These are phyloP conservation scores for Huiozyma naganishii DNA, from an alignment of 805 yeast species.

Conservation along the genomic window DNA sequence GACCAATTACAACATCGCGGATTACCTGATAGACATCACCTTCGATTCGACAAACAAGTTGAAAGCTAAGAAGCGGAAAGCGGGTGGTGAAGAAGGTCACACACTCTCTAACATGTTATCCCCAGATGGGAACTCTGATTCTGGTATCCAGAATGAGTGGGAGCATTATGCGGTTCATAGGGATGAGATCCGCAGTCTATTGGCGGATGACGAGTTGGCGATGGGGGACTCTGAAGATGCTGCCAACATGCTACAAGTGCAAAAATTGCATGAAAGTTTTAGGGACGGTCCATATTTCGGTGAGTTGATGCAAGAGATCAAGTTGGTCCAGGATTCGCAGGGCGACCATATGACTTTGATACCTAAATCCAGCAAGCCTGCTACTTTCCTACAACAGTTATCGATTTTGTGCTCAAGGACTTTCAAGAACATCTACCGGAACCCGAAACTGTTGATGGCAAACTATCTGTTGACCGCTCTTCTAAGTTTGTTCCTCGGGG, in stretches of 20 bases:
- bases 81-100: background rate
- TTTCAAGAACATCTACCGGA: slow-evolving; percentile 84
- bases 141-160: slow-evolving; percentile 62
- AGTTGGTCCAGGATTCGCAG: slow-evolving; percentile 5
- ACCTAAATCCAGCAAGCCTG: slow-evolving; percentile 21
- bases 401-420: slow-evolving; percentile 73
- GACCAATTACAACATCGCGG: slow-evolving; percentile 85
- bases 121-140: background rate
- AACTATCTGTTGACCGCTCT: slow-evolving; percentile 70
- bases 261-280: slow-evolving; percentile 22
- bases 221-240: slow-evolving; percentile 4
- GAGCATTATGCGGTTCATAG: slow-evolving; percentile 75
- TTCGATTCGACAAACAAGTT: slow-evolving; percentile 33
- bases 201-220: slow-evolving; percentile 13
- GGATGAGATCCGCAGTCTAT: slow-evolving; percentile 43
- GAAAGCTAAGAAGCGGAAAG: background rate
- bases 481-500: slow-evolving; percentile 79
- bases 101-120: background rate
- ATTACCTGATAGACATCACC: slow-evolving; percentile 82
- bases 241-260: slow-evolving; percentile 8
- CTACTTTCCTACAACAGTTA: slow-evolving; percentile 55
- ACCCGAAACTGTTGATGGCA: slow-evolving; percentile 77
- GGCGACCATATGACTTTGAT: background rate
- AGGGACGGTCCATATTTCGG: slow-evolving; percentile 25
- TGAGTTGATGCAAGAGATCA: slow-evolving; percentile 26